These are phyloP conservation scores for Suillus subalutaceus DNA, from an alignment of 768 basidiomycete species.

Conservation along the genomic window DNA sequence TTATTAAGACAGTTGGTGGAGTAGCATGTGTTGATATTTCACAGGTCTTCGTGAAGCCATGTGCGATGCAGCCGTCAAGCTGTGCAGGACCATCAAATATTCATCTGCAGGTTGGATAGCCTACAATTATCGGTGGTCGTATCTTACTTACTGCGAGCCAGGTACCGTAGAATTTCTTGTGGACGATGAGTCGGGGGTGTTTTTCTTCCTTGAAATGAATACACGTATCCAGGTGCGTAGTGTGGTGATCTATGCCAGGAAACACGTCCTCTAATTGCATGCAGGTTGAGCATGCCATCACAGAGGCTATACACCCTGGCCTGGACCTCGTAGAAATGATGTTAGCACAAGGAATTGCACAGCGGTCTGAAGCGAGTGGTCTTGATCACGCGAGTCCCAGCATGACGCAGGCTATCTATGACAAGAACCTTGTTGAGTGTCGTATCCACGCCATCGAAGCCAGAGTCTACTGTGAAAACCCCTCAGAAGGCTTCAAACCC, in stretches of 20 bases:
- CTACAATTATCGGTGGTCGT: background rate
- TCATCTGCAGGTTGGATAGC: conserved; percentile 52
- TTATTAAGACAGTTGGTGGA: background rate
- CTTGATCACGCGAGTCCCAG: conserved; percentile 22
- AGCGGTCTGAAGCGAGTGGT: conserved; percentile 26
- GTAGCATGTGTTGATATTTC: background rate
- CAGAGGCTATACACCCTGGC: conserved; percentile 54
- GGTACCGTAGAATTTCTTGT: conserved; percentile 74
- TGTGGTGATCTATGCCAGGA: background rate
- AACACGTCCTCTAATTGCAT: conserved; percentile 6
- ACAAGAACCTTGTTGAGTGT: conserved; percentile 21
- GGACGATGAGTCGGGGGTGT: conserved; percentile 50
- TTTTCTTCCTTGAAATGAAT: conserved; percentile 77
- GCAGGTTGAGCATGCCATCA: conserved; percentile 70
- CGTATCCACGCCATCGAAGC: conserved; percentile 52
- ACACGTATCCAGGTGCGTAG: conserved; percentile 56
- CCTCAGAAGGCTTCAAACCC: conserved; percentile 56
- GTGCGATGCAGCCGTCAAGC: conserved; percentile 53
- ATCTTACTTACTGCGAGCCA: conserved; percentile 18
- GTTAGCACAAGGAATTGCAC: conserved; percentile 56
- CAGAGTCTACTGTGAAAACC: conserved; percentile 66
- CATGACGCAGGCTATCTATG: conserved; percentile 44
- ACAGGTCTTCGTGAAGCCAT: conserved; percentile 49
- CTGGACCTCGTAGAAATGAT: conserved; percentile 68
- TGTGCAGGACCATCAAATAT: conserved; percentile 55